Conservation (phyloP, 139 green algal species). For the Trebouxia sp. region DNA sequence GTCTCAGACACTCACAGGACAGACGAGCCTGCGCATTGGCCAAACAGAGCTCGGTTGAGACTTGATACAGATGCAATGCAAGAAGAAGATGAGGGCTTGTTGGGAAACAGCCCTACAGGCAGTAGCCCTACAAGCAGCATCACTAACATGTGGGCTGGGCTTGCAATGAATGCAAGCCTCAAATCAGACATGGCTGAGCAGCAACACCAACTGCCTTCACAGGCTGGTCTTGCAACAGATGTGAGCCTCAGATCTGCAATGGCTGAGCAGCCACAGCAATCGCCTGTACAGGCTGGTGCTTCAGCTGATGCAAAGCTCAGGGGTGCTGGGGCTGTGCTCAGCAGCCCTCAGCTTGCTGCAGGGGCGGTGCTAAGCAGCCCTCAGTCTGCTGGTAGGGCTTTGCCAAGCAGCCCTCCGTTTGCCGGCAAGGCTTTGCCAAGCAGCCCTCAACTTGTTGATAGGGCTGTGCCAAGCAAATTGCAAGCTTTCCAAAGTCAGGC, state of each 20-base stretch:
- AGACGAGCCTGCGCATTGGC: background rate
- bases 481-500: background rate
- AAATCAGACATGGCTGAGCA: background rate
- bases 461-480: background rate
- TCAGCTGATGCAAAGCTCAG: background rate
- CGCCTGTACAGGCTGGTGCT: background rate
- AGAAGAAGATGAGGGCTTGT: no score
- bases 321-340: background rate
- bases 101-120: no score
- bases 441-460: background rate
- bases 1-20: background rate
- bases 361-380: background rate
- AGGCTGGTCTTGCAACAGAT: background rate
- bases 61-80: no score
- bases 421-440: background rate
- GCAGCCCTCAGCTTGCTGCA: background rate
- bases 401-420: no score
- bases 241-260: no score
- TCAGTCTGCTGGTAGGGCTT: no score
- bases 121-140: background rate
- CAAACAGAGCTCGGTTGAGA: no score
- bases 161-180: background rate
- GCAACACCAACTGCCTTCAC: background rate
- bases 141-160: background rate
- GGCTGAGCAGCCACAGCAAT: background rate